phyloP scores from a whole-genome alignment of 768 basidiomycete genomes.

The Agrocybe pediades region DNA sequence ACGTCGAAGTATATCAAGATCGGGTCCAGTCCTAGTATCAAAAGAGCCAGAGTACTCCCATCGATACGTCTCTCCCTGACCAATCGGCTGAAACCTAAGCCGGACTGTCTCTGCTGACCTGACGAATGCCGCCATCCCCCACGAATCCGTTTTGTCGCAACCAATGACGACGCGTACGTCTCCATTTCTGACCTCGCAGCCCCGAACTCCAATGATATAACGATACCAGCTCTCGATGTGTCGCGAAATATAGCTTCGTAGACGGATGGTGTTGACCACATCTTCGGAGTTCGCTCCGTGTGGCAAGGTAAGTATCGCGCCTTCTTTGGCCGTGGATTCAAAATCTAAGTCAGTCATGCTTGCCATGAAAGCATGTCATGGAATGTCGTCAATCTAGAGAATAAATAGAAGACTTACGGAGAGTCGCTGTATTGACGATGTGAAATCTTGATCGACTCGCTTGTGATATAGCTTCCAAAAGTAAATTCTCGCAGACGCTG shows the following conservation, averaged over 20 bases:
- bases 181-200: conserved; percentile 16
- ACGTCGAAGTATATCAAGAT: not conserved
- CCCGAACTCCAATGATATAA: conserved; percentile 14
- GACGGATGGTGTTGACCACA: not conserved
- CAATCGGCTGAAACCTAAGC: conserved; percentile 3
- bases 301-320: conserved; percentile 20
- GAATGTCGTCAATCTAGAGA: not conserved
- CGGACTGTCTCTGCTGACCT: not conserved
- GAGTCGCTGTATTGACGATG: not conserved
- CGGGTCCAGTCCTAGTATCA: conserved; percentile 5
- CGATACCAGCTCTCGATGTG: conserved; percentile 19
- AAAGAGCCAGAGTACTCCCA: conserved; percentile 8
- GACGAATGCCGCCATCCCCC: conserved; percentile 19
- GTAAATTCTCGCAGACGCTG: conserved; percentile 2
- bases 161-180: conserved; percentile 21
- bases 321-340: conserved; percentile 13
- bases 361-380: not conserved
- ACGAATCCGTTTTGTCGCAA: conserved; percentile 14
- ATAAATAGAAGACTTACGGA: not conserved
- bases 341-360: conserved; percentile 7
- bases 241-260: conserved; percentile 11
- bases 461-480: conserved; percentile 6
- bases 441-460: not conserved
- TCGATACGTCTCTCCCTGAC: not conserved
- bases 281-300: conserved; percentile 16